Base-by-base conservation (phyloP, 257 asterid genomes). In the Solanum pinnatisectum region DNA sequence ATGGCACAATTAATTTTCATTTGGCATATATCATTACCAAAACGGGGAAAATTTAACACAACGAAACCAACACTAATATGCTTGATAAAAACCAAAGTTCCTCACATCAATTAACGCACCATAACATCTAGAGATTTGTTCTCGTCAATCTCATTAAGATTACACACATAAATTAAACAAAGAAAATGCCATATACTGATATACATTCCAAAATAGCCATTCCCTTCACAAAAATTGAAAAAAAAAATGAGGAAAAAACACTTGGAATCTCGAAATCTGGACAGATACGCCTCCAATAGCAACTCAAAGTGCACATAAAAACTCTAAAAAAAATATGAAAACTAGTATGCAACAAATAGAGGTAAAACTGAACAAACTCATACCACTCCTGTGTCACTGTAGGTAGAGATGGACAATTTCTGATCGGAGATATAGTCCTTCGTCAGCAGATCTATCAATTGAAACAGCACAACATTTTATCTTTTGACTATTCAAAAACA, bases 311-410 rank as follows among this genome's bases (percentile, higher is more conserved):
- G 71, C 16, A 12, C 4, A 65, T n/a, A 77, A 20, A 59, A 59
- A 40, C 44, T 9, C 67, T 59, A 3, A 23, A 39, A 18, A 39
- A 10, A 20, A 77, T 25, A 76, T 71, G 74, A 67, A 30, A 44
- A 44, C 59, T 16, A 68, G 8, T n/a, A 77, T 25, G 36, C 84
- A 40, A 76, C 36, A 39, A 78, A 39, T 39, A 39, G 35, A 25
- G 63, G 15, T 25, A 86, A 37, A 40, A 42, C 15, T 39, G 87
- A 87, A 81, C 73, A 33, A 44, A 70, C 30, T 46, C 68, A 46
- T 92, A 97, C 99, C 98, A 97, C 94, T 91, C 99, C 99, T 23
- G 96, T 90, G 87, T 92, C 94, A 88, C 95, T 97, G 92, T 86
- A 92, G 74, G 96, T 95, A 65, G 96, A 91, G 85, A 97, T 90